Conservation (phyloP, 345 rosid species). For the Eucalyptus pauciflora region DNA sequence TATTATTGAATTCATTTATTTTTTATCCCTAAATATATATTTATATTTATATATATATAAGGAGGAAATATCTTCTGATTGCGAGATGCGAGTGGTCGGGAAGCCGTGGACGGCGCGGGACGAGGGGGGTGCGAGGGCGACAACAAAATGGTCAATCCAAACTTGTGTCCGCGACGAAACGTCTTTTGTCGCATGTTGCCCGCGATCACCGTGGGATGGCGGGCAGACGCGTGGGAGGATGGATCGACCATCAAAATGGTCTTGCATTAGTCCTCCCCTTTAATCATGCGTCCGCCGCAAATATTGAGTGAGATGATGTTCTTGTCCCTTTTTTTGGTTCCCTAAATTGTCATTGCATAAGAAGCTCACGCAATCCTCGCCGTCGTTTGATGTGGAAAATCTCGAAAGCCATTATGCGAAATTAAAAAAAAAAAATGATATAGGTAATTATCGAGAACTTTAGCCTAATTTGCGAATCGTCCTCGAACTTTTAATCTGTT, state of each 20-base stretch:
- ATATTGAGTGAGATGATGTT: neutral
- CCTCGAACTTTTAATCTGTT: neutral
- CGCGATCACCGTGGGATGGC: neutral
- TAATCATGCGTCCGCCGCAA: neutral
- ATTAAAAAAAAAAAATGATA: neutral
- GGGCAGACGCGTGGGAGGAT: neutral
- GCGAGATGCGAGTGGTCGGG: neutral
- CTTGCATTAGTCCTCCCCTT: neutral
- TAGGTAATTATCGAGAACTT: fast-evolving
- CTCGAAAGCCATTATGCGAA: neutral
- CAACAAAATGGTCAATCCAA: neutral
- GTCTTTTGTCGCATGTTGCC: neutral
- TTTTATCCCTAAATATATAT: neutral
- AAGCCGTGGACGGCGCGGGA: neutral
- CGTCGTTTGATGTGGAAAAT: neutral
- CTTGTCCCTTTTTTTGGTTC: neutral
- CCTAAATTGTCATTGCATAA: neutral
- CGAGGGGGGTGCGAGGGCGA: neutral
- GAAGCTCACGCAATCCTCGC: neutral
- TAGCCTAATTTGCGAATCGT: neutral
- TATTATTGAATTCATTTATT: no score
- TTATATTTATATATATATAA: no score
- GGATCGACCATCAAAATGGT: neutral
- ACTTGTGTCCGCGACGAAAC: neutral
- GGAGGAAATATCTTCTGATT: neutral